A percentile compares a stretch with the other conserved stretches of the same genome.
Conservation (phyloP, 192 early-diverging fungal genomes). For the Piromyces finnis region DNA sequence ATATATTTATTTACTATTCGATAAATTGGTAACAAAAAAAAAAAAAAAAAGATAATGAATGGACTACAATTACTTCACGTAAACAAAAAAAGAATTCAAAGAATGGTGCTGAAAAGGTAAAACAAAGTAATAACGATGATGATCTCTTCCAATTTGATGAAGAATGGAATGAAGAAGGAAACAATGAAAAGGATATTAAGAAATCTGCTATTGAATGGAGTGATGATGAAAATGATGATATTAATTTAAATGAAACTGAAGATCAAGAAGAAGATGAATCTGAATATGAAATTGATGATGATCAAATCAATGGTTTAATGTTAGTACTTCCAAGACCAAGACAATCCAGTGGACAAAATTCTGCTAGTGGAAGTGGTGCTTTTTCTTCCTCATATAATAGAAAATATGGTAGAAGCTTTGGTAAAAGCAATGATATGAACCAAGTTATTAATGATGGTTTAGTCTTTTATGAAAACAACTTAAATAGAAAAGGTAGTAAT, state of each 20-base stretch:
- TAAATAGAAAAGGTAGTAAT: slow-evolving; percentile 5
- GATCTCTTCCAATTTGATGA: not conserved
- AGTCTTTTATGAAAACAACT: slow-evolving; percentile 69
- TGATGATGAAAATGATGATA: not conserved
- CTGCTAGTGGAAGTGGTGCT: not conserved
- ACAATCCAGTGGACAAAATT: not conserved
- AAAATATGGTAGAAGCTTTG: slow-evolving; percentile 3
- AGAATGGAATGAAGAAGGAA: not conserved
- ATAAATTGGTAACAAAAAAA: no score
- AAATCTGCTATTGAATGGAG: not conserved
- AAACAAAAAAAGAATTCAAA: not conserved
- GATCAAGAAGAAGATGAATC: not conserved
- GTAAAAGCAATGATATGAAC: slow-evolving; percentile 57
- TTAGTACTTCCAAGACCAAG: not conserved
- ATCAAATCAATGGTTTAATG: not conserved
- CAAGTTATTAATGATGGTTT: slow-evolving; percentile 93
- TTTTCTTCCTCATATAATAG: not conserved
- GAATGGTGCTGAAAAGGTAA: not conserved
- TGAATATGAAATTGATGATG: not conserved
- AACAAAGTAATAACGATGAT: not conserved
- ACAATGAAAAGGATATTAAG: not conserved
- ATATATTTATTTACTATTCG: no score
- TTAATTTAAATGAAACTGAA: not conserved
- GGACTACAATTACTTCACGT: not conserved
- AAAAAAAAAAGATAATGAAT: no score